A percentile compares a stretch with the other conserved stretches of the same genome.
Conservation (phyloP, 768 basidiomycete genomes). For the Hygrocybe coccinea region DNA sequence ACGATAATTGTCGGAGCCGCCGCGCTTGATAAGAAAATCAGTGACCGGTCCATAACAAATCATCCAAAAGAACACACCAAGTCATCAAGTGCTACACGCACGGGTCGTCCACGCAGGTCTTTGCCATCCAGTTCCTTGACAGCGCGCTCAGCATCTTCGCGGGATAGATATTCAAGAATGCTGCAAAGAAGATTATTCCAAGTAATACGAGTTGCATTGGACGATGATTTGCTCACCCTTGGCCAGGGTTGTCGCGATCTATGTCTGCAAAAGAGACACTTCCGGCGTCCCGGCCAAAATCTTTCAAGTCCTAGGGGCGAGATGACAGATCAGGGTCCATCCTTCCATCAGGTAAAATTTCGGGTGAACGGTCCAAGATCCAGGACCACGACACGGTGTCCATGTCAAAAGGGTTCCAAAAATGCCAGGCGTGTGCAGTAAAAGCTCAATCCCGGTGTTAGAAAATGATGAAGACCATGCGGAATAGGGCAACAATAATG, state of each 20-base stretch:
- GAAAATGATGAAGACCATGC: conserved; percentile 1
- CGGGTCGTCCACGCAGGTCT: conserved; percentile 79
- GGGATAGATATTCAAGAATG: conserved; percentile 82
- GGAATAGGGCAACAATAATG: conserved; percentile 14
- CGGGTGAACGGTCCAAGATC: conserved; percentile 6
- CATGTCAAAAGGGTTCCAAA: neutral
- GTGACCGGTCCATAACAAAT: conserved; percentile 3
- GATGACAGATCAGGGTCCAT: conserved; percentile 36
- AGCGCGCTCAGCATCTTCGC: conserved; percentile 92
- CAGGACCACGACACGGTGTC: neutral
- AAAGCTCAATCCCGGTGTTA: neutral
- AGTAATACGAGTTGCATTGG: neutral
- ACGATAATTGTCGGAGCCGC: conserved; percentile 67
- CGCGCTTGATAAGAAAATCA: conserved; percentile 41
- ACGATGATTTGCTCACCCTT: conserved; percentile 60
- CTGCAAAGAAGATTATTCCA: conserved; percentile 36
- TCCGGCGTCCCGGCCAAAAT: conserved; percentile 92
- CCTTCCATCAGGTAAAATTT: conserved; percentile 26
- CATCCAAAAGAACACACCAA: conserved; percentile 38
- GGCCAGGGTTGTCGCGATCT: conserved; percentile 77
- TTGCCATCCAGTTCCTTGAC: conserved; percentile 80
- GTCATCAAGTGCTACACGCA: conserved; percentile 65
- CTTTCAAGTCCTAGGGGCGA: conserved; percentile 85
- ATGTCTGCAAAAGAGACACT: conserved; percentile 94
- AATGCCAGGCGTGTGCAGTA: neutral